Base-by-base conservation (phyloP, 139 green algal genomes). In the Trebouxia sp. region DNA sequence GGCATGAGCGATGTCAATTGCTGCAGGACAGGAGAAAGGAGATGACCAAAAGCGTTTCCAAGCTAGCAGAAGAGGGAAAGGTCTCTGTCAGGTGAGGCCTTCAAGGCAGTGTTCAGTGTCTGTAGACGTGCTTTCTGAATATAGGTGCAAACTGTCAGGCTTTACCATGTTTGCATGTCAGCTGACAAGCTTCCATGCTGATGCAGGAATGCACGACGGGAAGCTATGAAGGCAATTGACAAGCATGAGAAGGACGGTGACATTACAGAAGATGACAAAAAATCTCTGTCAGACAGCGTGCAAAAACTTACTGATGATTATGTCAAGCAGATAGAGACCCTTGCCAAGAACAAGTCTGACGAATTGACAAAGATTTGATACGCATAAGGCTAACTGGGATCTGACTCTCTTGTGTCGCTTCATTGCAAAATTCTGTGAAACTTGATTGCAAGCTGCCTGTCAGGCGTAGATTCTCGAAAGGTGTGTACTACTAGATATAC, bases 1-100 rank as follows among this genome's bases (percentile, higher is more conserved):
- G n/a, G 17, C 1, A 66, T 66, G 26, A 39, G 5, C 24, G 12
- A 28, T 65, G 55, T 38, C 22, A 22, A 17, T n/a, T 65, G 24
- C 0, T 76, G 58, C 90, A 97, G 90, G 93, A 99, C n/a, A 86
- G 96, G 10, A 88, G 96, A 67, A 98, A 98, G 87, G 94, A 97
- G 79, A 89, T 98, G 87, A 72, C 80, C 26, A 98, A 98, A 86
- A 84, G 76, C 9, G 91, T 93, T 48, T 80, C 78, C 65, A 98
- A 98, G 89, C 90, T 97, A 62, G 92, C 87, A 4, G 96, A 99
- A 88, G 95, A 99, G 24, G 93, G 92, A 80, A 99, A 98, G 91
- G 92, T 97, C 26, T 92, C 94, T 15, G 82, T 92, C 7, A 80
- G 56, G 84, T 94, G 30, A 9, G 66, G 14, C 28, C n/a, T n/a